Base-by-base conservation (phyloP, 352 stramenopile species). In the Halophytophthora batemanensis region DNA sequence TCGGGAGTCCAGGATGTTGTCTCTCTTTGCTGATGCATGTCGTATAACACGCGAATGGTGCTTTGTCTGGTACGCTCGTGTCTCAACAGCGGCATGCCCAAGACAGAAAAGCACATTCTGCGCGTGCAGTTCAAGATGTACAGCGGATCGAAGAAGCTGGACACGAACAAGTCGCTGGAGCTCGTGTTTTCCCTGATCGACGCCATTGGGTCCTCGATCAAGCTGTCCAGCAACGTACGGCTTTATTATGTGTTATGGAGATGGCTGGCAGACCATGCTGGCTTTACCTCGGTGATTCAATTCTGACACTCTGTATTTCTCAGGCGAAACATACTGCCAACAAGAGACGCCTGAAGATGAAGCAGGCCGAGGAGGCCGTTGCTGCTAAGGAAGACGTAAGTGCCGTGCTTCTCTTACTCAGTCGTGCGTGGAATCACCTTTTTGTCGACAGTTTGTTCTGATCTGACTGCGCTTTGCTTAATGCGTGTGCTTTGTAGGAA, bases 261-360 rank as follows among this genome's bases (percentile, higher is more conserved):
- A 10, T 8, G 37, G 2, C 3, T 56, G 19, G 47, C 19, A 45
- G 25, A 35, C n/a, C 40, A 17, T 45, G 6, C 25, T 8, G 25
- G 4, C 25, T 8, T 31, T 8, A 18, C 7, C 0, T 54, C 43
- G 15, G 13, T 48, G 23, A 12, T 18, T 38, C 4, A 48, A 31
- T 8, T 31, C 25, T 31, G 25, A 25, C 15, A 7, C 12, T 1
- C 2, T 11, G 3, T 44, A 15, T 14, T 52, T 18, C 17, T 45
- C 56, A 92, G 81, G 66, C 81, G 8, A 90, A 92, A 64, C 68
- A 79, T 44, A 86, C 58, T 35, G 78, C 78, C n/a, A 74, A 74
- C 15, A 92, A 92, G 70, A 82, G 79, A 47, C 77, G 81, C 38
- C 46, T 69, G 47, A 89, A 92, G 52, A 73, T 87, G 13, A 71